phyloP scores from a whole-genome alignment of 371 early-diverging fungal genomes.

The Parasitella parasitica region DNA sequence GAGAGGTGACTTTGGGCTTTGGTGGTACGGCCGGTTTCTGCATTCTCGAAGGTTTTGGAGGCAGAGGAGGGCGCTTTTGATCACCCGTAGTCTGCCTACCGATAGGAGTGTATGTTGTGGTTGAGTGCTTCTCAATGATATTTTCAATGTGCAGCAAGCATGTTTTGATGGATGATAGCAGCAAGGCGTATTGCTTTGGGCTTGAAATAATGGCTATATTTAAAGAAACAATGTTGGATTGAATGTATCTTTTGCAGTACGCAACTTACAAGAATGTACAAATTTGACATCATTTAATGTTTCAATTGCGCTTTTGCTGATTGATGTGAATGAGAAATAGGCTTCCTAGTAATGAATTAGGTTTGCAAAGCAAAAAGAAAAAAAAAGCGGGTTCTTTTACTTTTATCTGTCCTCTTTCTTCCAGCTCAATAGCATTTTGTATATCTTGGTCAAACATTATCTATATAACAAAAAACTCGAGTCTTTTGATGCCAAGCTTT shows the following conservation, averaged over 20 bases:
- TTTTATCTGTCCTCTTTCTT: constrained; percentile 41
- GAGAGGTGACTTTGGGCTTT: constrained; percentile 29
- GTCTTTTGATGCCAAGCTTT: background rate
- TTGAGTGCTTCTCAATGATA: constrained; percentile 40
- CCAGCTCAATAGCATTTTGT: constrained; percentile 33
- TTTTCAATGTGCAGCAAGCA: constrained; percentile 43
- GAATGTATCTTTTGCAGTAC: background rate
- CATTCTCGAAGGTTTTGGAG: constrained; percentile 42
- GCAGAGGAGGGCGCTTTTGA: constrained; percentile 31
- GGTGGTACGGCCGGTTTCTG: constrained; percentile 41
- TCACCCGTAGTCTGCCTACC: constrained; percentile 18
- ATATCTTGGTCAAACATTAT: constrained; percentile 32
- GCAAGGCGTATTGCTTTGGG: constrained; percentile 36
- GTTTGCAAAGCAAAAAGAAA: too few relatives aligned
- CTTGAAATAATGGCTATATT: constrained; percentile 44
- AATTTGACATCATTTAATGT: constrained; percentile 43
- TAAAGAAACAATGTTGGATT: background rate
- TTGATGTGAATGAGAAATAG: constrained; percentile 36
- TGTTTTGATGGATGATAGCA: constrained; percentile 36
- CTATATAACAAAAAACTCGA: background rate
- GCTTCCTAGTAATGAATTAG: constrained; percentile 34
- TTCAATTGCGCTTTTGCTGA: constrained; percentile 33
- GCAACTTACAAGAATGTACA: constrained; percentile 45
- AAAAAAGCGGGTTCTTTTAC: constrained; percentile 10
- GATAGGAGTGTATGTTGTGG: constrained; percentile 8